phyloP scores from a whole-genome alignment of 331 rosid species.

The Telfairia occidentalis region DNA sequence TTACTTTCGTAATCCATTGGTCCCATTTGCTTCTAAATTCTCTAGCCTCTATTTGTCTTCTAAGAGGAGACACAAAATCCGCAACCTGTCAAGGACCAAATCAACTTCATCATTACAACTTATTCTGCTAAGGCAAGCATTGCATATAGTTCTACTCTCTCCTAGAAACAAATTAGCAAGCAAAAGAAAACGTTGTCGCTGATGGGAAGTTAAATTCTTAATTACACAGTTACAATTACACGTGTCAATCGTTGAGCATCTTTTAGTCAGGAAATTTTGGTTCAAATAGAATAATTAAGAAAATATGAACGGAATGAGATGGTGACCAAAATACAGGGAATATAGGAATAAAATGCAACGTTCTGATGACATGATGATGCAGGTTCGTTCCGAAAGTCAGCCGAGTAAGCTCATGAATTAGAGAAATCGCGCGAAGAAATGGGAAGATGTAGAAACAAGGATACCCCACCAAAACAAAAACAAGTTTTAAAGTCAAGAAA shows the following conservation, averaged over 20 bases:
- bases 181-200: neutral
- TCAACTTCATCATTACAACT: neutral
- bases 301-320: neutral
- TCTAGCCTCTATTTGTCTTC: slow-evolving; percentile 13
- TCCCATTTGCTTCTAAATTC: slow-evolving; percentile 7
- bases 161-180: neutral
- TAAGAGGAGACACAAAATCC: slow-evolving; percentile 75
- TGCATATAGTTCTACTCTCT: neutral
- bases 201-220: neutral
- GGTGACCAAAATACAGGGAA: neutral
- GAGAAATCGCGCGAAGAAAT: neutral
- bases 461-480: neutral
- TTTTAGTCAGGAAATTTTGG: neutral
- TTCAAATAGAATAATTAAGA: neutral
- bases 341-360: neutral
- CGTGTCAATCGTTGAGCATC: neutral
- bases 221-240: neutral
- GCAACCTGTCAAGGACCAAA: slow-evolving; percentile 10
- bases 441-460: neutral
- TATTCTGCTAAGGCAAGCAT: neutral
- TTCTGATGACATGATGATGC: neutral
- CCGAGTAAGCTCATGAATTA: neutral
- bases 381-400: neutral
- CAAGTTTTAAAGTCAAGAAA: neutral
- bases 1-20: slow-evolving; percentile 69